Evolutionary conservation across 257 asterid genomes (phyloP).

Genomic region (Oldenlandia corymbosa): DNA sequence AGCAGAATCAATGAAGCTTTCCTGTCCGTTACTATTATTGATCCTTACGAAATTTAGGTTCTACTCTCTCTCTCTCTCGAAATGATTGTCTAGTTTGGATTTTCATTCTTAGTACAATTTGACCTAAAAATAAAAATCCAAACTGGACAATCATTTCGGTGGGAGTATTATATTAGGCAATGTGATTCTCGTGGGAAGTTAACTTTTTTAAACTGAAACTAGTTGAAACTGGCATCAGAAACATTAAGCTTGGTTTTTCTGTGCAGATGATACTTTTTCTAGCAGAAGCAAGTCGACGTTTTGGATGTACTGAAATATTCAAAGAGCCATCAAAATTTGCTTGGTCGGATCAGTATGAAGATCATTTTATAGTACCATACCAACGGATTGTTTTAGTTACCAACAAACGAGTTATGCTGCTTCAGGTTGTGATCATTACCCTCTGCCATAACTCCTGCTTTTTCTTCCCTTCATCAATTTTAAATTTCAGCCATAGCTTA

Average conservation of each 20-base stretch:
- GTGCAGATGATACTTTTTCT: constrained; percentile 80
- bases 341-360: constrained; percentile 84
- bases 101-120: too few species aligned
- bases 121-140: too few species aligned
- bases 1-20: not conserved
- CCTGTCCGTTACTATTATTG: not conserved
- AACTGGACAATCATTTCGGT: too few species aligned
- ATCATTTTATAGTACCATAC: constrained; percentile 75
- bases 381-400: constrained; percentile 85
- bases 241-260: constrained; percentile 9
- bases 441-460: constrained; percentile 9
- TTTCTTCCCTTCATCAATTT: constrained; percentile 1
- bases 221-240: not conserved
- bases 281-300: constrained; percentile 92
- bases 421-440: constrained; percentile 51
- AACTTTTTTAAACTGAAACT: not conserved
- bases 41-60: too few species aligned
- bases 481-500: constrained; percentile 1
- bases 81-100: too few species aligned
- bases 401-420: constrained; percentile 74
- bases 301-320: constrained; percentile 94
- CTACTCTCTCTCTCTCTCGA: too few species aligned
- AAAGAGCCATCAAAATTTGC: constrained; percentile 98
- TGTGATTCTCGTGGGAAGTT: not conserved
- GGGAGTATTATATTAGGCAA: too few species aligned